Base-by-base conservation (phyloP, 2,329 filamentous ascomycete species). In the Trichoderma citrinoviride region DNA sequence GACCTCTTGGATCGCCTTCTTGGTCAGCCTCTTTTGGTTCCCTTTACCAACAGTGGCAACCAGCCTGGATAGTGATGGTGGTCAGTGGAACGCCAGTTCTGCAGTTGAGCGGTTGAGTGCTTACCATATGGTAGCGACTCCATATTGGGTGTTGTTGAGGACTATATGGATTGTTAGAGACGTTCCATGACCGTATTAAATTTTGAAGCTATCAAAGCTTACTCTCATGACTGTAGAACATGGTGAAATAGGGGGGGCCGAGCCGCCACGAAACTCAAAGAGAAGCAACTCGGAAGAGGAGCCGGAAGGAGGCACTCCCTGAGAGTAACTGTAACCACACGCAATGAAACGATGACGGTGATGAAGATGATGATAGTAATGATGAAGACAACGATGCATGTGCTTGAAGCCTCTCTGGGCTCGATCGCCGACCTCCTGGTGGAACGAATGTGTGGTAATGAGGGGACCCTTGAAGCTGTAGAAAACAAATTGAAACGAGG, bases 171-270 rank as follows among this genome's bases (percentile, higher is more conserved):
- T 21, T 7, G 70, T 80, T 50, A 78, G 73, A 14, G 43, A 17
- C 10, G 25, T 7, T 25, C 8, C 0, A 14, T 14, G 15, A 6
- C 1, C 2, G 4, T 2, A 29, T 6, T 8, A 21, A 15, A n/a
- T 44, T 12, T 8, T 5, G 8, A 17, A 14, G 3, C 6, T 8
- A 2, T 44, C 7, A 14, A 2, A 29, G 41, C 88, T 74, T 81
- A 95, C 94, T 92, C 78, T 97, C 93, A 79, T 97, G 92, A 72
- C 91, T 96, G 80, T 97, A 98, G 76, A 97, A 97, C 93, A 97
- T 97, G 70, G 41, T 76, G 72, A 57, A 41, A 21, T 53, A 43
- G 23, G 19, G 56, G 7, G 21, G 15, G 23, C 19, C 17, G 37
- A 43, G 19, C 37, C 7, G 37, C 37, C 33, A 29, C 25, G 17